phyloP scores from a whole-genome alignment of 345 rosid species.

The Populus nigra region DNA sequence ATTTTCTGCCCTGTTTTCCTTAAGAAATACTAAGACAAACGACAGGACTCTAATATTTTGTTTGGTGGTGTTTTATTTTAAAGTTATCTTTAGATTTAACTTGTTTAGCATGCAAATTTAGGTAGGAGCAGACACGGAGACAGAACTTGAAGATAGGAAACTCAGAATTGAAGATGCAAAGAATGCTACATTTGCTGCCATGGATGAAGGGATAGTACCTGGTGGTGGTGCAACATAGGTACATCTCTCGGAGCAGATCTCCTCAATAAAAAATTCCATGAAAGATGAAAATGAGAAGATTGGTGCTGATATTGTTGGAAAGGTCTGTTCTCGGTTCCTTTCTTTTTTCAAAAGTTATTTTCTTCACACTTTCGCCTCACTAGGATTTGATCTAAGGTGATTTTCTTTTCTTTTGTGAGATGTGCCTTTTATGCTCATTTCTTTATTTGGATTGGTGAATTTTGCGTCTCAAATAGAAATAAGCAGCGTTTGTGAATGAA shows the following conservation, averaged over 20 bases:
- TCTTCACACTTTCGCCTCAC: not conserved
- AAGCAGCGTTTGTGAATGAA: no score
- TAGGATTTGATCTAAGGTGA: not conserved
- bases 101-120: conserved; percentile 42
- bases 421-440: not conserved
- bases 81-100: not conserved
- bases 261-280: conserved; percentile 49
- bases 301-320: conserved; percentile 68
- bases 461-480: no score
- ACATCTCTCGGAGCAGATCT: conserved; percentile 60
- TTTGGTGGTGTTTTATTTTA: not conserved
- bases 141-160: conserved; percentile 86
- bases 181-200: conserved; percentile 89
- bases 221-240: conserved; percentile 85
- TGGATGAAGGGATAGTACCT: conserved; percentile 86
- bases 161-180: conserved; percentile 89
- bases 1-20: not conserved
- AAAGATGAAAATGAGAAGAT: conserved; percentile 62
- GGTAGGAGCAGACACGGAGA: no score
- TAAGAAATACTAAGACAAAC: not conserved
- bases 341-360: not conserved
- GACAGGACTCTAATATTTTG: not conserved
- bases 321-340: conserved; percentile 31
- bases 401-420: not conserved
- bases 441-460: no score